Evolutionary conservation across 176 grass and related monocot genomes (phyloP).

Genomic region (Metroxylon sagu): DNA sequence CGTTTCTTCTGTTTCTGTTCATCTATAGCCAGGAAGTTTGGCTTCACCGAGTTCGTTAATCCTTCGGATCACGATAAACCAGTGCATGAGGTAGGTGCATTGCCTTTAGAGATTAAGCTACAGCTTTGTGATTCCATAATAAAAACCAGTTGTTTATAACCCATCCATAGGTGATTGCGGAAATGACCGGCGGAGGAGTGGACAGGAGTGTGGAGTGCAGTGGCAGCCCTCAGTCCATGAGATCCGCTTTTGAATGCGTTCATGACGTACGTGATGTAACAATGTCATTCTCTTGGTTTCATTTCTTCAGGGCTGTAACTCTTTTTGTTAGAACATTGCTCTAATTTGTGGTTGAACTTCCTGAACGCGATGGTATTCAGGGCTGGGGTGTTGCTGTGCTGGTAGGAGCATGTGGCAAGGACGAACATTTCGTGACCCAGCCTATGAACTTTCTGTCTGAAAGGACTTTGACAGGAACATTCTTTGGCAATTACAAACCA

Average conservation of each 20-base stretch:
- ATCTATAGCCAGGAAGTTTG: conserved; percentile 8
- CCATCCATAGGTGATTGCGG: background rate
- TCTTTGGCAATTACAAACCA: conserved; percentile 13
- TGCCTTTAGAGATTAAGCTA: no score
- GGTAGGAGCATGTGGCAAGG: conserved; percentile 2
- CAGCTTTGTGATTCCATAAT: no score
- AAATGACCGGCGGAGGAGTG: conserved; percentile 7
- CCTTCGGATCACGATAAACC: conserved; percentile 5
- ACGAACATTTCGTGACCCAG: conserved; percentile 5
- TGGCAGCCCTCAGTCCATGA: conserved; percentile 7
- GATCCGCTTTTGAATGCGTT: conserved; percentile 11
- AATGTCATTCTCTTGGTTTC: no score
- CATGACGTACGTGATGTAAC: conserved; percentile 6
- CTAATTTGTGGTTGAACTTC: no score
- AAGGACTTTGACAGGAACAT: conserved; percentile 19
- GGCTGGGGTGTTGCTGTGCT: conserved; percentile 16
- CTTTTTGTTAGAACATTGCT: no score
- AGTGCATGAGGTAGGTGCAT: conserved; percentile 13
- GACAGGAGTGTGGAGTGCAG: conserved; percentile 15
- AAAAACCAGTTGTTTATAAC: background rate
- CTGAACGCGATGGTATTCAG: background rate
- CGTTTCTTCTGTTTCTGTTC: no score
- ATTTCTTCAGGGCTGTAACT: no score
- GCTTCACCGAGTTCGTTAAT: conserved; percentile 9
- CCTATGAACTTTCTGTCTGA: conserved; percentile 13